These are phyloP conservation scores for Lindgomyces ingoldianus DNA, from an alignment of 495 filamentous ascomycete genomes.

Conservation along the genomic window DNA sequence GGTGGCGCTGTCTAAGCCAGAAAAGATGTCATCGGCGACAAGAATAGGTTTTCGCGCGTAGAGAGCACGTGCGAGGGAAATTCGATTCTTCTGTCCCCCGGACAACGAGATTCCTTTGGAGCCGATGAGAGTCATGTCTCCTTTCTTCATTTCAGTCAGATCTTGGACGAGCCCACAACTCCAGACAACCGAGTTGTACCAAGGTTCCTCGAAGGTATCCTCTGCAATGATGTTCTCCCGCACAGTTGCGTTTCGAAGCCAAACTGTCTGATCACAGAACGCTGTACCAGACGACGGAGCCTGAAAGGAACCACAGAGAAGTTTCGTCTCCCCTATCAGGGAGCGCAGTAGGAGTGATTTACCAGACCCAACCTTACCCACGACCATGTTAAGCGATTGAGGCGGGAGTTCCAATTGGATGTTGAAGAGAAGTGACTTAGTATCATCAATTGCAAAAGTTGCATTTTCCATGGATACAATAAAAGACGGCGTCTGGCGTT, in stretches of 20 bases:
- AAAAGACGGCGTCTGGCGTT: too few species aligned
- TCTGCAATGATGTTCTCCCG: conserved; percentile 35
- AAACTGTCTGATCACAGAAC: conserved; percentile 30
- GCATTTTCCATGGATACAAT: conserved; percentile 6
- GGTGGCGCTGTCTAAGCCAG: conserved; percentile 46
- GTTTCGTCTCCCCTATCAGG: conserved; percentile 18
- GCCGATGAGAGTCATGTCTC: conserved; percentile 28
- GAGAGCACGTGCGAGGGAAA: conserved; percentile 44
- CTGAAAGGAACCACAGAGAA: conserved; percentile 5
- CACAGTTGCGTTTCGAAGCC: conserved; percentile 30
- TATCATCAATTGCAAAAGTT: conserved; percentile 21
- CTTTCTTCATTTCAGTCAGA: conserved; percentile 23
- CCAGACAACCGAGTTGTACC: conserved; percentile 26
- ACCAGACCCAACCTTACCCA: conserved; percentile 30
- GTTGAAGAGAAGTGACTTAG: conserved; percentile 10
- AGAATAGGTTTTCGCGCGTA: conserved; percentile 41
- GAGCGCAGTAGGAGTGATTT: conserved; percentile 34
- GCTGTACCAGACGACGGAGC: conserved; percentile 3
- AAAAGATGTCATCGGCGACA: conserved; percentile 47
- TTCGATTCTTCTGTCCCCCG: conserved; percentile 34
- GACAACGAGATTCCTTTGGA: conserved; percentile 26
- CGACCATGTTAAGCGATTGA: conserved; percentile 22
- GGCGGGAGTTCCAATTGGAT: conserved; percentile 13
- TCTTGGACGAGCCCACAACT: conserved; percentile 22
- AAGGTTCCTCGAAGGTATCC: conserved; percentile 8